These are phyloP conservation scores for Circinella minor DNA, from an alignment of 371 early-diverging fungal genomes.

Conservation along the genomic window DNA sequence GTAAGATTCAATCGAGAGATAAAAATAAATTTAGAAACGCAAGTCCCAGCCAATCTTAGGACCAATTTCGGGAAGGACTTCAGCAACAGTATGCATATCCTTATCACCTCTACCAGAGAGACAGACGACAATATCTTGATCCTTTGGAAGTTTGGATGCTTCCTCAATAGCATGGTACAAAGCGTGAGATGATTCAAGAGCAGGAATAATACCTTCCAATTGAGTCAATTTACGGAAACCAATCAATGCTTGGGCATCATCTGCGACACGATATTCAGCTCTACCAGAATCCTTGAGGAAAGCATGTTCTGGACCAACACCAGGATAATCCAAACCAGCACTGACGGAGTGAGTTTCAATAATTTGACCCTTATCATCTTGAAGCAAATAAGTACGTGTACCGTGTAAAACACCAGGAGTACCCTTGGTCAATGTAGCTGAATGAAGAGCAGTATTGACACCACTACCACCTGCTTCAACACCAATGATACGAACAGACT, in stretches of 20 bases:
- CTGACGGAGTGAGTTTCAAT: slow-evolving; percentile 93
- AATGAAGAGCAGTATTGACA: slow-evolving; percentile 83
- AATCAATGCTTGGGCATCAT: slow-evolving; percentile 85
- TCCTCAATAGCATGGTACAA: slow-evolving; percentile 79
- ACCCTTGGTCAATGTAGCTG: slow-evolving; percentile 89
- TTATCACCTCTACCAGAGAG: slow-evolving; percentile 97
- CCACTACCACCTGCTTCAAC: slow-evolving; percentile 96
- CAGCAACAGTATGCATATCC: slow-evolving; percentile 94
- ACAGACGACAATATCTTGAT: slow-evolving; percentile 88
- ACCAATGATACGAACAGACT: slow-evolving; percentile 83
- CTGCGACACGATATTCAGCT: slow-evolving; percentile 85
- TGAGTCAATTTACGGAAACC: slow-evolving; percentile 89
- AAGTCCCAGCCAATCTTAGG: slow-evolving; percentile 95
- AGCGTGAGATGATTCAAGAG: slow-evolving; percentile 96
- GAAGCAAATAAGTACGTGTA: slow-evolving; percentile 91
- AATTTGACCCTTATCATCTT: slow-evolving; percentile 94
- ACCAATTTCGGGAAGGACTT: slow-evolving; percentile 88
- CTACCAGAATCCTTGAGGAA: slow-evolving; percentile 88
- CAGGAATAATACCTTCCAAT: slow-evolving; percentile 94
- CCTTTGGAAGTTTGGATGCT: slow-evolving; percentile 78
- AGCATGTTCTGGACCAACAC: slow-evolving; percentile 97
- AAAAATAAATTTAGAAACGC: slow-evolving; percentile 32
- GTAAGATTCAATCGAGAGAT: neutral
- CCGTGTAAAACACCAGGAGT: slow-evolving; percentile 96
- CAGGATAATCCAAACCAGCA: slow-evolving; percentile 97